Conservation (phyloP, 306 rosid genomes). For the Prosopis cineraria region DNA sequence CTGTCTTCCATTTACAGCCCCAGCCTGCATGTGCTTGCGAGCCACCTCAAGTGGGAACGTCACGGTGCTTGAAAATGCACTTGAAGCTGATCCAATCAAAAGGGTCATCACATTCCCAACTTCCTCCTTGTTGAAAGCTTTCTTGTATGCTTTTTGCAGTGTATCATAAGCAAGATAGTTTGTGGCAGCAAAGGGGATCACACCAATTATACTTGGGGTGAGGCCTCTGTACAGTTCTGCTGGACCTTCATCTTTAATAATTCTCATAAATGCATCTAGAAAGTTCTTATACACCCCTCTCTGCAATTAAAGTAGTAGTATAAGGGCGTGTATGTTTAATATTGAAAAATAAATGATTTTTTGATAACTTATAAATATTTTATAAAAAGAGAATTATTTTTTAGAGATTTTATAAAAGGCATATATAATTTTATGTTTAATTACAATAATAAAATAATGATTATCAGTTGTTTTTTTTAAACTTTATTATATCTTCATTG, state of each 20-base stretch:
- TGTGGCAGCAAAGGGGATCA: constrained; percentile 80
- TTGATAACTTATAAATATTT: no score
- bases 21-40: constrained; percentile 86
- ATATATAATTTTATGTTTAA: no score
- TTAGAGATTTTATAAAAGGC: no score
- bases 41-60: constrained; percentile 89
- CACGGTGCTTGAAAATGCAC: constrained; percentile 45
- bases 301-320: constrained; percentile 42
- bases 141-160: constrained; percentile 53
- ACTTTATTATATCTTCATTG: no score
- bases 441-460: no score
- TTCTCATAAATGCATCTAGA: constrained; percentile 56
- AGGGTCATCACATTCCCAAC: constrained; percentile 68
- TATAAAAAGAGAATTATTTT: no score
- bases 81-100: constrained; percentile 66
- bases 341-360: no score
- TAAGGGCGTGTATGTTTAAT: no score
- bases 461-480: no score
- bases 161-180: constrained; percentile 79
- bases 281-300: constrained; percentile 69
- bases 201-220: constrained; percentile 76
- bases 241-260: constrained; percentile 66
- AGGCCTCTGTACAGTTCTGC: constrained; percentile 83
- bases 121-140: constrained; percentile 53
- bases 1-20: constrained; percentile 72